Base-by-base conservation (phyloP, 306 rosid genomes). In the Ammopiptanthus mongolicus region DNA sequence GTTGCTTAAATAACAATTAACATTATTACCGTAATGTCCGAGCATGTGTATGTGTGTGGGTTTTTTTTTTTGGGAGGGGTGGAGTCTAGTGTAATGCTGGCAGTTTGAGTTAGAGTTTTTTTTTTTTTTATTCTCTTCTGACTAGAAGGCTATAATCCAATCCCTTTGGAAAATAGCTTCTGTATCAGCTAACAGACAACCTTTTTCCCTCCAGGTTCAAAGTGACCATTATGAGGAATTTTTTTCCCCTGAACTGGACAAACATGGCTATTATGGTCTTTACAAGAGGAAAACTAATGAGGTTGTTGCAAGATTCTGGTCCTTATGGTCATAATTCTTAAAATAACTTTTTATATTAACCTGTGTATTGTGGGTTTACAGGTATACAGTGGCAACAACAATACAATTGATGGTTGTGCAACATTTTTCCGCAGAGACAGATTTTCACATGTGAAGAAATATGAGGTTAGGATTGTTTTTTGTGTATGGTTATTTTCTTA, bases 341-440 rank as follows among this genome's bases (percentile, higher is more conserved):
- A 83, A 19, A 21, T 60, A 53, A 2, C 28, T 55, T 11, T 63
- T 64, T 23, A 78, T 23, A 21, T 46, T 82, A 37, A 81, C 28
- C 67, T 80, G 1, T 65, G 5, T 37, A 46, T 64, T 82, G 14
- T 58, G 73, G 80, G 14, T 51, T 84, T 58, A 29, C 87, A 96
- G 99, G 87, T 92, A 73, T 85, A 77, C 60, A 82, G 39, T 62
- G 89, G 88, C 68, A 90, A 84, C 34, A 69, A 85, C 5, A 90
- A 78, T 61, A 86, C 87, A 47, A 87, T 96, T 78, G 99, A 96
- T 48, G 98, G 99, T 28, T 96, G 99, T 88, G 99, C 99, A 29
- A 96, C 99, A 66, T 96, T 96, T 87, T 96, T 89, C 83, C 99
- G 98, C 39, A 84, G 97, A 85, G 99, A 96, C 80, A 92, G 96